A percentile compares a stretch with the other conserved stretches of the same genome.
phyloP scores from a whole-genome alignment of 306 rosid species.

The Castanea crenata region DNA sequence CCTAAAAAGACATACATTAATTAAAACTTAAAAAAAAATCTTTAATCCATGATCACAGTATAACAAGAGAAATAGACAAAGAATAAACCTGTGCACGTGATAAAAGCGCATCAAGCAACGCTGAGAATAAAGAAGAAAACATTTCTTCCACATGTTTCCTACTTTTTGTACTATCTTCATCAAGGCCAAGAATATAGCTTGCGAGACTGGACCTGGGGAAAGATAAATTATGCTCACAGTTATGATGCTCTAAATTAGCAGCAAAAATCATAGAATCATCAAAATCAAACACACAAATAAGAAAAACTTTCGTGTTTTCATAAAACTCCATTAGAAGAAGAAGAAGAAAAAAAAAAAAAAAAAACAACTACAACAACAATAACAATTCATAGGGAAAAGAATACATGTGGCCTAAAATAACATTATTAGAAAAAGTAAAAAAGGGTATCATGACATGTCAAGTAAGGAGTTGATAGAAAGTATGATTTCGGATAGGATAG shows the following conservation, averaged over 20 bases:
- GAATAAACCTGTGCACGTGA: slow-evolving; percentile 84
- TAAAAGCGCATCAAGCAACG: slow-evolving; percentile 78
- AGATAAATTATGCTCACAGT: slow-evolving; percentile 15
- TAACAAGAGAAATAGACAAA: slow-evolving; percentile 30
- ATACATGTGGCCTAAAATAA: no score
- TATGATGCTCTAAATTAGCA: slow-evolving; percentile 2
- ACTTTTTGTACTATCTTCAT: slow-evolving; percentile 50
- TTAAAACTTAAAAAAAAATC: not conserved
- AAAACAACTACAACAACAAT: no score
- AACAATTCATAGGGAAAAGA: not conserved
- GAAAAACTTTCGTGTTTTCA: not conserved
- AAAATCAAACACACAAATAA: not conserved
- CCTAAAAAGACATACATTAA: not conserved
- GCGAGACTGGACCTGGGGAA: slow-evolving; percentile 82
- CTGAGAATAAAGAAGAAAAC: slow-evolving; percentile 74
- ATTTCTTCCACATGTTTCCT: slow-evolving; percentile 62
- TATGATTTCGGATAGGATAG: no score
- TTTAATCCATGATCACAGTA: slow-evolving; percentile 1
- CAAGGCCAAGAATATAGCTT: slow-evolving; percentile 79
- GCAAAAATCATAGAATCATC: not conserved
- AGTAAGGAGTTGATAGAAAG: no score
- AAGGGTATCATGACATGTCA: no score
- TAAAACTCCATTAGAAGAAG: not conserved
- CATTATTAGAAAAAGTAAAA: no score
- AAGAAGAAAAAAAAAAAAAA: no score